Evolutionary conservation across 179 eudicot genomes (phyloP).

Genomic region (Sideroxylon spinosum): DNA sequence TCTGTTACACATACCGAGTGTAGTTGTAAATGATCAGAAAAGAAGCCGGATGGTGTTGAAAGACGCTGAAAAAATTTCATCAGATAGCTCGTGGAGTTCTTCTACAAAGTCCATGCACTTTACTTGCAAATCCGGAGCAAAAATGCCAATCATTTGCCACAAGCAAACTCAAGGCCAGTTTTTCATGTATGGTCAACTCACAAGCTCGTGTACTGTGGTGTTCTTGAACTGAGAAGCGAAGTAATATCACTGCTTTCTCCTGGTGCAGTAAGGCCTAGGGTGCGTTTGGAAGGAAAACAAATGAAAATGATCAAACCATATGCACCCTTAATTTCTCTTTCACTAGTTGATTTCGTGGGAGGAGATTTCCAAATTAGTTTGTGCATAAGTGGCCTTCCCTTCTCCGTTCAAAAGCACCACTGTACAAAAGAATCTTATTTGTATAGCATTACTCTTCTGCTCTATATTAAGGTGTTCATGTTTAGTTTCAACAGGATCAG

Average conservation of each 20-base stretch:
- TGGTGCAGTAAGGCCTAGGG: not conserved
- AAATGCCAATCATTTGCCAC: slow-evolving; percentile 34
- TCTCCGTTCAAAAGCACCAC: no score
- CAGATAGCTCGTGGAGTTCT: slow-evolving; percentile 30
- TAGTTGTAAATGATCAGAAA: slow-evolving; percentile 30
- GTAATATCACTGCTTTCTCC: slow-evolving; percentile 8
- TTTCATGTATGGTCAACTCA: slow-evolving; percentile 38
- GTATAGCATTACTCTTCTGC: no score
- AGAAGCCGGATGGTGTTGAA: slow-evolving; percentile 42
- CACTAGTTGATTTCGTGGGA: no score
- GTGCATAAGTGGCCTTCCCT: no score
- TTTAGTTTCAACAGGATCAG: no score
- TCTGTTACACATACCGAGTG: slow-evolving; percentile 26
- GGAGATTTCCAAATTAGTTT: no score
- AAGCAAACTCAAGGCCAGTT: slow-evolving; percentile 44
- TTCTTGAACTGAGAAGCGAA: slow-evolving; percentile 42
- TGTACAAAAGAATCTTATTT: no score
- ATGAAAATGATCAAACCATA: no score
- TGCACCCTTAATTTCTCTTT: no score
- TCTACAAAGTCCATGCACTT: slow-evolving; percentile 31
- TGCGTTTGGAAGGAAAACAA: no score
- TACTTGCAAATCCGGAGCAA: slow-evolving; percentile 40
- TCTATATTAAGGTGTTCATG: no score
- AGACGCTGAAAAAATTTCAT: slow-evolving; percentile 35
- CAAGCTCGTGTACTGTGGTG: slow-evolving; percentile 41